Evolutionary conservation across 352 stramenopile genomes (phyloP).

Genomic region (Phytophthora chlamydospora): DNA sequence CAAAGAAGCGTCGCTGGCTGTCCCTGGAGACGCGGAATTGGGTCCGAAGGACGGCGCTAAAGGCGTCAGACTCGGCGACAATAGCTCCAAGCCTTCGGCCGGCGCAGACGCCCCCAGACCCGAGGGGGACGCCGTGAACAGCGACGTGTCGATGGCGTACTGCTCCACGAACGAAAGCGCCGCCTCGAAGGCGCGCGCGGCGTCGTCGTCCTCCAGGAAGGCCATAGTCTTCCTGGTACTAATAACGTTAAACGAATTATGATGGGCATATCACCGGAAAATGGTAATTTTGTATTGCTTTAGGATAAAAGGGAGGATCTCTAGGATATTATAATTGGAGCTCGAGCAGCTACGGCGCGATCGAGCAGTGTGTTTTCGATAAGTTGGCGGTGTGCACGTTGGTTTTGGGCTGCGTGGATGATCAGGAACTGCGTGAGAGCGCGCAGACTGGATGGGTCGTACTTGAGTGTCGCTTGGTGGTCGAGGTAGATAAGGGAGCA

Average conservation of each 20-base stretch:
- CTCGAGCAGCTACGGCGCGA: neutral
- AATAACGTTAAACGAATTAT: constrained; percentile 6
- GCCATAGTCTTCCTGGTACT: constrained; percentile 18
- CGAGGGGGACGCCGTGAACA: constrained; percentile 25
- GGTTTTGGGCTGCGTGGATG: constrained; percentile 1
- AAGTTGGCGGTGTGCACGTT: constrained; percentile 33
- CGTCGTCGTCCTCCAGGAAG: constrained; percentile 43
- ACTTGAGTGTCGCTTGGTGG: constrained; percentile 5
- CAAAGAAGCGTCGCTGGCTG: constrained; percentile 8
- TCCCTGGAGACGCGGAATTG: constrained; percentile 1
- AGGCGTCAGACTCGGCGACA: constrained; percentile 27
- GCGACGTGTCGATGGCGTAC: constrained; percentile 40
- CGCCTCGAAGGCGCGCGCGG: constrained; percentile 38
- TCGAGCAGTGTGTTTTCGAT: constrained; percentile 50
- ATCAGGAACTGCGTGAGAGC: constrained; percentile 28
- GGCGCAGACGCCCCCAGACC: constrained; percentile 10
- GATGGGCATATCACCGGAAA: constrained; percentile 11
- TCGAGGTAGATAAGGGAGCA: constrained; percentile 23
- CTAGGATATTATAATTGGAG: too few relatives aligned
- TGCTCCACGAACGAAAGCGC: constrained; percentile 50
- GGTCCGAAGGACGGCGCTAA: constrained; percentile 3
- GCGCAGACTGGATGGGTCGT: constrained; percentile 1
- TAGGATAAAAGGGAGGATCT: neutral
- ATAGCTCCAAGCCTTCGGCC: constrained; percentile 32
- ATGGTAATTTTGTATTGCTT: neutral